Base-by-base conservation (phyloP, 495 filamentous ascomycete species). In the Xylaria venustula region DNA sequence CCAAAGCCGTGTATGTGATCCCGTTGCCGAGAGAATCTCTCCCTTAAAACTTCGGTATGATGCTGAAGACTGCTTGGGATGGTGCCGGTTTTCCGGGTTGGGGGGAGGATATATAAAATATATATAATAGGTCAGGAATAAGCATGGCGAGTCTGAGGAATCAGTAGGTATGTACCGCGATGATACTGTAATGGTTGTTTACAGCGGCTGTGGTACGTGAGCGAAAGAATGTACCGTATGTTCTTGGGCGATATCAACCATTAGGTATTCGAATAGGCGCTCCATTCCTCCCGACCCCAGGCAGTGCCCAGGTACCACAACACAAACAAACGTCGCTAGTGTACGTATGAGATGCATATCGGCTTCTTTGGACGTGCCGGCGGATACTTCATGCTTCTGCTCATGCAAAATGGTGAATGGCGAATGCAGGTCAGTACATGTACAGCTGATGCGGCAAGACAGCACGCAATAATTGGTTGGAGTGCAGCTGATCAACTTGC, bases 401-500 rank as follows among this genome's bases (percentile, higher is more conserved):
- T n/a, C n/a, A n/a, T 47, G 58, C 58, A 48, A 45, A 46, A 37
- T 44, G n/a, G 19, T 41, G 30, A 48, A 61, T 61, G 41, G 50
- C 32, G 41, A 45, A 44, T 46, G 23, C 25, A 50, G 49, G 58
- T 47, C 53, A 23, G 37, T 48, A 26, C 17, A 34, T 26, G 58
- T 32, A 51, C 50, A 54, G 32, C 41, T 53, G 32, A 41, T 54
- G 25, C 50, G 25, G 45, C 47, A 47, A 30, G 30, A 22, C 14
- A 28, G 32, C 20, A 23, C 41, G 42, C 30, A 47, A 42, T 48
- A 40, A 61, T 54, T 61, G 58, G 58, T 48, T 45, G 20, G 58
- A 36, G 42, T 48, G 50, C 50, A 61, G 58, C 58, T 61, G 58
- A 61, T 48, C 49, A 47, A 50, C 8, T 26, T 41, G 45, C 40